Evolutionary conservation across 139 green algal genomes (phyloP), one percentile per base, ranked within the genome.

Genomic region (Spirogloea muscicola): DNA sequence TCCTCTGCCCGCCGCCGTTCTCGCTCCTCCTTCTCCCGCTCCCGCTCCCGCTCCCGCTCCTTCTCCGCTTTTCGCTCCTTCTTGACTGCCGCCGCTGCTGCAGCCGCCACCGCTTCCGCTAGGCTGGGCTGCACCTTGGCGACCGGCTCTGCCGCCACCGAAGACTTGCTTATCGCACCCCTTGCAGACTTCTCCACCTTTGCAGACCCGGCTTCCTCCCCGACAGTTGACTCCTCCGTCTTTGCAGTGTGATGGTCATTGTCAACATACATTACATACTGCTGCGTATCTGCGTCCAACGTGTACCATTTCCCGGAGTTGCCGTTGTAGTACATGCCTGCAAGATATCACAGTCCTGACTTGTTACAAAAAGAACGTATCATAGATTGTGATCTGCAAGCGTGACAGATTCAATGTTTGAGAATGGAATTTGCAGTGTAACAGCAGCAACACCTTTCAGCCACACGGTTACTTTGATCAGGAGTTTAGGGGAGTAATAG

Each of bases 321-420:
- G 13, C 44, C 44, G 44, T 52, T 52, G 44, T 52, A 52, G 44
- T 52, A 52, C 44, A 52, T n/a, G n/a, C n/a, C n/a, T n/a, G n/a
- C n/a, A n/a, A n/a, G n/a, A n/a, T n/a, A n/a, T n/a, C n/a, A n/a
- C n/a, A n/a, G n/a, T n/a, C n/a, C n/a, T n/a, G n/a, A n/a, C n/a
- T n/a, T 72, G 41, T 18, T 72, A 72, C 36, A 60, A 72, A 16
- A 72, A 38, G 44, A 37, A 36, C 58, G 62, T 9, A 46, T 34
- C 44, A 62, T 36, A 1, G 0, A 42, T 16, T 16, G 55, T 29
- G 34, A 58, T 61, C 27, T 61, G 33, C 59, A 10, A 52, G 16
- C 43, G 49, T 27, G 49, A n/a, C 43, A 29, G 18, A 29, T 16
- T 27, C 27, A 59, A 21, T 27, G 49, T 6, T 16, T 6, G 7